A percentile compares a stretch with the other conserved stretches of the same genome.
phyloP scores from a whole-genome alignment of 257 asterid genomes.

The Jacaranda copaia region DNA sequence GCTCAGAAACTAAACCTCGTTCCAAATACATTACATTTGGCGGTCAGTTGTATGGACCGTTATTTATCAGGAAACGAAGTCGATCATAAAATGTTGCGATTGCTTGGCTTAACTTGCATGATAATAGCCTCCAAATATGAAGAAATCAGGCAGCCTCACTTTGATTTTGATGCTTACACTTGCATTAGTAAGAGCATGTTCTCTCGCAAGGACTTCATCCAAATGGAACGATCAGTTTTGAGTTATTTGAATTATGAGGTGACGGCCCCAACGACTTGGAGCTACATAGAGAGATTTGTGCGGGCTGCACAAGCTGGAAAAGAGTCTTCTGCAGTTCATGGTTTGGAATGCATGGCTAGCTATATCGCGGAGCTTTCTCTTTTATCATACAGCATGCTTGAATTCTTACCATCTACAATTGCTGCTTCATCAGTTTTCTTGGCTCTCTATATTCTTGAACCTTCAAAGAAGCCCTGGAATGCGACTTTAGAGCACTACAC shows the following conservation, averaged over 20 bases:
- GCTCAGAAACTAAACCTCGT: neutral
- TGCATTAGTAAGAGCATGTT: neutral
- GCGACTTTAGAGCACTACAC: conserved; percentile 57
- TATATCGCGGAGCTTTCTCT: conserved; percentile 66
- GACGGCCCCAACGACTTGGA: conserved; percentile 59
- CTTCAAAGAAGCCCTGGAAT: conserved; percentile 57
- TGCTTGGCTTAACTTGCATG: conserved; percentile 8
- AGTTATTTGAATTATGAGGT: conserved; percentile 57
- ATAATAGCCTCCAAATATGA: conserved; percentile 24
- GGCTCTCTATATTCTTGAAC: conserved; percentile 53
- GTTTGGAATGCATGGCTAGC: conserved; percentile 60
- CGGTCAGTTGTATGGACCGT: conserved; percentile 18
- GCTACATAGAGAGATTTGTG: conserved; percentile 59
- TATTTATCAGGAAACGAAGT: conserved; percentile 11
- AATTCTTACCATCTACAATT: conserved; percentile 52
- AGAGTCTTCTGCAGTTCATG: conserved; percentile 55
- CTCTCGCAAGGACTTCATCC: neutral
- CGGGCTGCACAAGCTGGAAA: conserved; percentile 59
- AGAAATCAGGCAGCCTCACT: neutral
- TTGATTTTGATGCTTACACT: neutral
- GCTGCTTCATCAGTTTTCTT: conserved; percentile 66
- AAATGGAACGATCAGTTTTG: conserved; percentile 48
- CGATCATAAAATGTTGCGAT: neutral
- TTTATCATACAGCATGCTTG: conserved; percentile 55
- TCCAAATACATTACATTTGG: conserved; percentile 10